Base-by-base conservation (phyloP, 1,284 basidiomycete species). In the Melampsora medusae region DNA sequence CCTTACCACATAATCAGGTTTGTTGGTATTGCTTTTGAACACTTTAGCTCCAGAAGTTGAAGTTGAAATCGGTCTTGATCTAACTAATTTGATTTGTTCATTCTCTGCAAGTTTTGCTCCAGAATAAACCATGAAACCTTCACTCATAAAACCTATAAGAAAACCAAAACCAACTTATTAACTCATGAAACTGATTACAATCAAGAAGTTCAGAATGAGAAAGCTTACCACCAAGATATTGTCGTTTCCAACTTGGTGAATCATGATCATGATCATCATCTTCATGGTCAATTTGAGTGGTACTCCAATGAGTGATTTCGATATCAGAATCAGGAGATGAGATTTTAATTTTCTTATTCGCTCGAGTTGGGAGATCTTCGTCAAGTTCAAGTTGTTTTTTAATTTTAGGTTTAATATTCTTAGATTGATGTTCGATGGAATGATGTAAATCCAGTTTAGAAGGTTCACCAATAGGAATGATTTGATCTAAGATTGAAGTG, bases 81-180 rank as follows among this genome's bases (percentile, higher is more conserved):
- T 60, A 17, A 56, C 38, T 28, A 74, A 33, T 64, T 64, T 59
- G 67, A 74, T 53, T 14, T 17, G 35, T 67, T 74, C 72, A 74
- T 38, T 35, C 28, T 74, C 72, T 7, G 22, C 42, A 16, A 74
- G 31, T 14, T 22, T 67, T 4, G 72, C 65, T 16, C 49, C 64
- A 4, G 72, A 74, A 61, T 67, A 74, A 48, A 61, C 46, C 53
- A 74, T 46, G 35, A 59, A 74, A 42, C 72, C 72, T 61, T 74
- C 64, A 35, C 62, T 53, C 65, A 74, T 74, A 28, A 74, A 56
- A 35, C 50, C 65, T 67, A 38, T 31, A n/a, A 5, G 28, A 59
- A 59, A 31, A 33, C n/a, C 38, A 19, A 22, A 28, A 59, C 28
- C 28, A 28, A 35, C 12, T 62, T 62, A 22, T 59, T 14, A 22